phyloP scores from a whole-genome alignment of 1,284 basidiomycete species.

The Mycena citricolor region DNA sequence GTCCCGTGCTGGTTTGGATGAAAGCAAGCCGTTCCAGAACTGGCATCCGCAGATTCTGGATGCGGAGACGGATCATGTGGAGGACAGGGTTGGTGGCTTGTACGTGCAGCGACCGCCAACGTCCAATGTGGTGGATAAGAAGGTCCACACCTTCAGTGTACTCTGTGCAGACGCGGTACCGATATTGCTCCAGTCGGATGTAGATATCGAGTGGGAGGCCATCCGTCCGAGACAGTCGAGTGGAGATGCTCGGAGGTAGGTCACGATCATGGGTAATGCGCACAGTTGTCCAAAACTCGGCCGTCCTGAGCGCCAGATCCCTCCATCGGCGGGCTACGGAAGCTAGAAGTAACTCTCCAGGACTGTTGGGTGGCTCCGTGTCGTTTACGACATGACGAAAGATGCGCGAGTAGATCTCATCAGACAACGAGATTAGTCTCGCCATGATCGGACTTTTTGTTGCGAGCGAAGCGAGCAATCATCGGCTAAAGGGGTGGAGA shows the following conservation, averaged over 20 bases:
- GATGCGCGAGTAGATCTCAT: too few species aligned
- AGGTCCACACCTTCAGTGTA: slow-evolving; percentile 10
- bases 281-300: slow-evolving; percentile 12
- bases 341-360: slow-evolving; percentile 1
- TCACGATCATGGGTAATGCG: slow-evolving; percentile 16
- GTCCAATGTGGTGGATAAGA: slow-evolving; percentile 4
- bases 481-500: too few species aligned
- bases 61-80: slow-evolving; percentile 5
- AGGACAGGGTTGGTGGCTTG: slow-evolving; percentile 18
- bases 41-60: slow-evolving; percentile 5
- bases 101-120: slow-evolving; percentile 11
- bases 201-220: slow-evolving; percentile 6
- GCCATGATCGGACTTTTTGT: too few species aligned
- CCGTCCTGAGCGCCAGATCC: slow-evolving; percentile 10
- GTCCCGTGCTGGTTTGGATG: slow-evolving; percentile 14
- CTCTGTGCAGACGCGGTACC: slow-evolving; percentile 13
- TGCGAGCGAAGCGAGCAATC: too few species aligned
- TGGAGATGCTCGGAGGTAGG: slow-evolving; percentile 7
- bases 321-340: slow-evolving; percentile 14
- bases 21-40: slow-evolving; percentile 11
- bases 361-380: too few species aligned
- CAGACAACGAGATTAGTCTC: too few species aligned
- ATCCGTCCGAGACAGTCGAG: slow-evolving; percentile 6
- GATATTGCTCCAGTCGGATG: slow-evolving; percentile 14
- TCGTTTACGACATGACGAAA: too few species aligned